Conservation (phyloP, 2,329 filamentous ascomycete species). For the Trichoderma koningiopsis region DNA sequence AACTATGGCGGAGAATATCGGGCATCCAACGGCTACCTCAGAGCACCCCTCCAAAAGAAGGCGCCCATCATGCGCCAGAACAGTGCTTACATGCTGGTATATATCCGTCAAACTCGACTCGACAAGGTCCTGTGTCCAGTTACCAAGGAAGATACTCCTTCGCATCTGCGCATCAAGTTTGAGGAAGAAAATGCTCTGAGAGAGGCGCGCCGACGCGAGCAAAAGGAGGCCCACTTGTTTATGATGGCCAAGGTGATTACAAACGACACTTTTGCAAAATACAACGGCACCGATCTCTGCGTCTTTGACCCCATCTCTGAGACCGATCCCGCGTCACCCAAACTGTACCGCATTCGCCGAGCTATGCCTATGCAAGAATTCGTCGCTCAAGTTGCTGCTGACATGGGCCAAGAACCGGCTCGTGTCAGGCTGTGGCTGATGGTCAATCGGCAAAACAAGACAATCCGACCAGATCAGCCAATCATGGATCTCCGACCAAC, state of each 20-base stretch:
- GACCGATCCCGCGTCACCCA: conserved; percentile 70
- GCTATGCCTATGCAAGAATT: conserved; percentile 78
- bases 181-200: conserved; percentile 78
- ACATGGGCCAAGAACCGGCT: conserved; percentile 67
- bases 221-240: conserved; percentile 92
- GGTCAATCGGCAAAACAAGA: conserved; percentile 99
- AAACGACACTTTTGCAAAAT: conserved; percentile 75
- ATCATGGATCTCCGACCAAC: conserved; percentile 77
- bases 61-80: conserved; percentile 64
- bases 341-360: conserved; percentile 71
- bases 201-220: conserved; percentile 80
- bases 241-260: conserved; percentile 82
- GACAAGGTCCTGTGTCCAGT: conserved; percentile 80
- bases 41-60: conserved; percentile 56
- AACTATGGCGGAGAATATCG: conserved; percentile 92
- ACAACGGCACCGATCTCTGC: conserved; percentile 83
- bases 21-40: conserved; percentile 49
- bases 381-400: conserved; percentile 67
- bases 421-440: conserved; percentile 88
- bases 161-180: conserved; percentile 77
- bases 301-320: conserved; percentile 66
- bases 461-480: conserved; percentile 84
- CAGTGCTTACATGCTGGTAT: conserved; percentile 99
- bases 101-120: conserved; percentile 84
- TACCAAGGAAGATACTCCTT: conserved; percentile 74